Conservation (phyloP, 2,329 filamentous ascomycete genomes). For the Cladophialophora bantiana region DNA sequence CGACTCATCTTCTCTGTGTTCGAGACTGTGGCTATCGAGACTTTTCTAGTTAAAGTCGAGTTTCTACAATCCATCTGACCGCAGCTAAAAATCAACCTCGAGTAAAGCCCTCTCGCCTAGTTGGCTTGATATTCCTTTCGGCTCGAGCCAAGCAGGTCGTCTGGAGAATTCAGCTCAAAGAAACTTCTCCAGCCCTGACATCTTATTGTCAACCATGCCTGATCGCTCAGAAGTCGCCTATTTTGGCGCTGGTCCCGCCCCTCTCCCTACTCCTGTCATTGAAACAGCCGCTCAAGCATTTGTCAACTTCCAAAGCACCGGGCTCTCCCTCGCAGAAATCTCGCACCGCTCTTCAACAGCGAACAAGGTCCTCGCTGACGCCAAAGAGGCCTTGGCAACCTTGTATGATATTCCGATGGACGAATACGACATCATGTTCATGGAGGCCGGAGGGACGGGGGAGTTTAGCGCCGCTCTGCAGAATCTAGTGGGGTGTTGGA, state of each 20-base stretch:
- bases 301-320: constrained; percentile 79
- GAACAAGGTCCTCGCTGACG: constrained; percentile 76
- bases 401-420: constrained; percentile 79
- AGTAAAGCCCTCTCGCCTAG: neutral
- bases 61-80: neutral
- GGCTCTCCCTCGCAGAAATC: constrained; percentile 87
- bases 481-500: constrained; percentile 84
- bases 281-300: constrained; percentile 78
- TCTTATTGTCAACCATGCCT: constrained; percentile 62
- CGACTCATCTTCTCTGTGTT: constrained; percentile 12
- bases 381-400: constrained; percentile 74
- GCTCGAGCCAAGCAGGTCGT: neutral
- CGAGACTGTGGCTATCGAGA: neutral
- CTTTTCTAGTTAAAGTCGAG: neutral
- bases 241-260: constrained; percentile 90
- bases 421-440: constrained; percentile 86
- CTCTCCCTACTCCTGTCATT: constrained; percentile 80
- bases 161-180: neutral
- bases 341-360: constrained; percentile 85
- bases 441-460: constrained; percentile 85
- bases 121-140: neutral
- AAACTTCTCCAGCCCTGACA: neutral
- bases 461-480: constrained; percentile 85
- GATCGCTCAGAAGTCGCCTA: constrained; percentile 77
- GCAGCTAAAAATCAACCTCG: neutral